Percentiles rank a stretch among this genome's conserved stretches.
Conservation (phyloP, 306 rosid genomes). For the Cyclanthera cordifolia region DNA sequence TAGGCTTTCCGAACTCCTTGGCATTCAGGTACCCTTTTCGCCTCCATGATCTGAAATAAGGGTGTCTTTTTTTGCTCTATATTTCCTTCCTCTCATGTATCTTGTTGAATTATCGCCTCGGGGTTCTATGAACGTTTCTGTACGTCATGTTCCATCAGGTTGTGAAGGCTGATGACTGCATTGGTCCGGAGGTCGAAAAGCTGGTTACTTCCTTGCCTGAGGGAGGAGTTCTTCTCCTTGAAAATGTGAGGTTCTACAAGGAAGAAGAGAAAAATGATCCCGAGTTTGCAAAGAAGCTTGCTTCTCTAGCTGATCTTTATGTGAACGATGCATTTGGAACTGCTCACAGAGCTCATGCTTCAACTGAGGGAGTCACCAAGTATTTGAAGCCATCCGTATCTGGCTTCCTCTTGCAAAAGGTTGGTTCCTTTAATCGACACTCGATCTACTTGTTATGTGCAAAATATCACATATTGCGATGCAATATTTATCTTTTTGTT, state of each 20-base stretch:
- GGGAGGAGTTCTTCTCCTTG: slow-evolving; percentile 87
- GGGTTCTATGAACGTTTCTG: slow-evolving; percentile 12
- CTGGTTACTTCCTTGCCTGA: slow-evolving; percentile 77
- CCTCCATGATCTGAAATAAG: neutral
- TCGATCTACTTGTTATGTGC: neutral
- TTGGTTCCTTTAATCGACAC: slow-evolving; percentile 8
- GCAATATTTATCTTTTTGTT: neutral
- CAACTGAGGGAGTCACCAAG: slow-evolving; percentile 97
- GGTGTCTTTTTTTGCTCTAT: neutral
- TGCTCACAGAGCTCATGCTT: slow-evolving; percentile 98
- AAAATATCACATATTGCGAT: neutral
- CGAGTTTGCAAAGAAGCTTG: slow-evolving; percentile 89
- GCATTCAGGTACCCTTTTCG: slow-evolving; percentile 48
- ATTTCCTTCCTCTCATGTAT: neutral
- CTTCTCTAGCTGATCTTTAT: slow-evolving; percentile 75
- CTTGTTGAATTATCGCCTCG: neutral
- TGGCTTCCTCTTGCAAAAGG: slow-evolving; percentile 97
- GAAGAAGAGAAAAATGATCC: slow-evolving; percentile 98
- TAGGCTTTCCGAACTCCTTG: slow-evolving; percentile 86
- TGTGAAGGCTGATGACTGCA: slow-evolving; percentile 79
- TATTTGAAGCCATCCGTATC: slow-evolving; percentile 94
- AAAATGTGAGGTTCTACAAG: slow-evolving; percentile 93
- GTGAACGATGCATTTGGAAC: slow-evolving; percentile 99
- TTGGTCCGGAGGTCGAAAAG: slow-evolving; percentile 91
- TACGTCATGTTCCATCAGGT: slow-evolving; percentile 37